Evolutionary conservation across 495 filamentous ascomycete genomes (phyloP).

Genomic region (Sordaria brevicollis): DNA sequence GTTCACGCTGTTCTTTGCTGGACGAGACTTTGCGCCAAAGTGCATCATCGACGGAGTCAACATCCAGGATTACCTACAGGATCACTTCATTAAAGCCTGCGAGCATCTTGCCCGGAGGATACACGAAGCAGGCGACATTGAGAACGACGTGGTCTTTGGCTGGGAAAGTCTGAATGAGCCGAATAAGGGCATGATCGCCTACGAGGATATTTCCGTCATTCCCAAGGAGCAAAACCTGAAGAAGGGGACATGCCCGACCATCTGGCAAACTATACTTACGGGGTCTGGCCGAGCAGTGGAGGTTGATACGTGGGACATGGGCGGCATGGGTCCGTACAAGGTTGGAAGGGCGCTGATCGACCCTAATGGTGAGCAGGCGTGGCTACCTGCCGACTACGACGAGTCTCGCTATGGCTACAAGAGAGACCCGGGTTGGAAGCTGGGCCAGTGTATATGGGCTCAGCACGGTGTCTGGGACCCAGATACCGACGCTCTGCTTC

Average conservation of each 20-base stretch:
- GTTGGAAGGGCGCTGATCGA: slow-evolving; percentile 75
- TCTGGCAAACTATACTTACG: slow-evolving; percentile 86
- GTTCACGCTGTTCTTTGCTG: slow-evolving; percentile 90
- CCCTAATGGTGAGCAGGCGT: slow-evolving; percentile 73
- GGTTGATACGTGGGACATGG: slow-evolving; percentile 86
- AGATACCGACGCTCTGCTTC: slow-evolving; percentile 59
- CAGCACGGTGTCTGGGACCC: slow-evolving; percentile 96
- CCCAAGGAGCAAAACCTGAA: slow-evolving; percentile 84
- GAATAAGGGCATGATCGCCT: slow-evolving; percentile 79
- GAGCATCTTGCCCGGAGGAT: slow-evolving; percentile 73
- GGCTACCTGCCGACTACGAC: slow-evolving; percentile 72
- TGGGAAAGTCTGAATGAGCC: slow-evolving; percentile 97
- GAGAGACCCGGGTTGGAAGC: slow-evolving; percentile 75
- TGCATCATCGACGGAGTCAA: slow-evolving; percentile 91
- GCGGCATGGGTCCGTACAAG: slow-evolving; percentile 82
- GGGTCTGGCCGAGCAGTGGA: slow-evolving; percentile 86
- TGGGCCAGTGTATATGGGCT: slow-evolving; percentile 92
- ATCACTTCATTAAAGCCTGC: slow-evolving; percentile 72
- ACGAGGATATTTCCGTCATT: slow-evolving; percentile 69
- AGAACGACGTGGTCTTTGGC: slow-evolving; percentile 80
- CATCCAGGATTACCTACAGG: slow-evolving; percentile 92
- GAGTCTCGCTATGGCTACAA: slow-evolving; percentile 86
- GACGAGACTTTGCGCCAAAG: slow-evolving; percentile 89
- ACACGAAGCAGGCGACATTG: slow-evolving; percentile 81
- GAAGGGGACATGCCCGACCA: slow-evolving; percentile 86